Base-by-base conservation (phyloP, 805 yeast species). In the Phaffomyces thermotolerans region DNA sequence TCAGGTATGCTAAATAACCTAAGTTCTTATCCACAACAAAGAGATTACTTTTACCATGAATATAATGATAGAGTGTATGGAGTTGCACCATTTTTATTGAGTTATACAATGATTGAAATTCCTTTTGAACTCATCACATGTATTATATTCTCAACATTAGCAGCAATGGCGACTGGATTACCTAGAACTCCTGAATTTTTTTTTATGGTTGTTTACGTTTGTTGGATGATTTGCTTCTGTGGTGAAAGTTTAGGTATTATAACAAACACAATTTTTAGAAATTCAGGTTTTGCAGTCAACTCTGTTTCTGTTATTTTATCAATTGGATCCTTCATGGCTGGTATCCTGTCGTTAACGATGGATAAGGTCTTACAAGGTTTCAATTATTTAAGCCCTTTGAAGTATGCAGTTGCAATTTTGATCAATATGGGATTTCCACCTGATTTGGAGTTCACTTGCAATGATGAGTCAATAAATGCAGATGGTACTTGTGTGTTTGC, bases 171-270 rank as follows among this genome's bases (percentile, higher is more conserved):
- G 1, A 69, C 81, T 45, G 95, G 95, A 0, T 60, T 88, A 30
- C 90, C 89, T 17, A 64, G 87, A 39, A 78, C 79, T 1, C 74
- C 80, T 0, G 76, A 68, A 1, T 75, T 83, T 69, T 88, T 75
- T 54, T 87, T 89, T 53, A 71, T 81, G 0, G 67, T 81, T 52
- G 71, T 78, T 18, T 77, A 78, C 50, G 69, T 77, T 24, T 52
- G 79, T 0, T 65, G 78, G 44, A 64, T 74, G 23, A 71, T 79
- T 22, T 73, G 81, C 15, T 78, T 80, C 49, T 79, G 89, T 47
- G 96, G 96, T 31, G 96, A 88, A 59, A 81, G 91, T 7, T 66
- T 88, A 29, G 96, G 96, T 0, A 84, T 88, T 7, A 71, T 84
- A 40, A 83, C 88, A 45, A 86, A 85, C 55, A 80, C 90, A 4